Percentiles rank a stretch among this genome's conserved stretches.
phyloP scores from a whole-genome alignment of 192 early-diverging fungal genomes.

The Coemansia sp. region DNA sequence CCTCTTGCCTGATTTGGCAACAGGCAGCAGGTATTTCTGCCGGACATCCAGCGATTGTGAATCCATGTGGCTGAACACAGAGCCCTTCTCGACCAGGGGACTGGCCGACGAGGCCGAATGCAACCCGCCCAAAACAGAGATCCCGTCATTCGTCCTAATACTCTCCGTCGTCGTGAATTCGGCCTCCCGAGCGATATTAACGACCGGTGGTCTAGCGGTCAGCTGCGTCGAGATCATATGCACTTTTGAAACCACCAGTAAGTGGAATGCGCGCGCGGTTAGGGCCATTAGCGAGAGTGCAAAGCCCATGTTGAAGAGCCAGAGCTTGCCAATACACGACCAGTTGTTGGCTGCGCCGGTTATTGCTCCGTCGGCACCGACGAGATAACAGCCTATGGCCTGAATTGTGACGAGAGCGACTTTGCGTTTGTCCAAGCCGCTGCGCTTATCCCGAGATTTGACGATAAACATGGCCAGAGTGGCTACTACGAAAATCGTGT shows the following conservation, averaged over 20 bases:
- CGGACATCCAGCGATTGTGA: neutral
- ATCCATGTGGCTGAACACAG: neutral
- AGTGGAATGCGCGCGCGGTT: conserved; percentile 31
- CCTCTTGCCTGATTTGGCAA: neutral
- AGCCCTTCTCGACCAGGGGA: neutral
- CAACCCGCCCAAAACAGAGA: neutral
- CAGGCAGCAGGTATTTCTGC: neutral
- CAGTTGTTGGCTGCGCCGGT: conserved; percentile 31
- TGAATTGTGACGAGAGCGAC: conserved; percentile 24
- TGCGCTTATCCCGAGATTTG: conserved; percentile 23
- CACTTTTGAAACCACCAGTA: conserved; percentile 32
- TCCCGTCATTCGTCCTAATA: neutral
- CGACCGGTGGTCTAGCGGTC: neutral
- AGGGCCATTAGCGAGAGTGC: conserved; percentile 27
- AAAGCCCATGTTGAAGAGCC: conserved; percentile 39
- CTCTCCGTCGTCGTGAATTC: neutral
- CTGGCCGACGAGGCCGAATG: neutral
- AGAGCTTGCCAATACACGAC: conserved; percentile 38
- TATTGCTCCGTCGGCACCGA: conserved; percentile 16
- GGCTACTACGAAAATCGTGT: conserved; percentile 22
- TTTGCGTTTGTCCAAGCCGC: conserved; percentile 28
- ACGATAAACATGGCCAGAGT: conserved; percentile 23
- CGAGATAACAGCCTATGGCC: conserved; percentile 26
- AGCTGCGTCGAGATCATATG: conserved; percentile 20
- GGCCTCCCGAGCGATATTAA: neutral